Conservation (phyloP, 306 rosid species). For the Castanea mollissima region DNA sequence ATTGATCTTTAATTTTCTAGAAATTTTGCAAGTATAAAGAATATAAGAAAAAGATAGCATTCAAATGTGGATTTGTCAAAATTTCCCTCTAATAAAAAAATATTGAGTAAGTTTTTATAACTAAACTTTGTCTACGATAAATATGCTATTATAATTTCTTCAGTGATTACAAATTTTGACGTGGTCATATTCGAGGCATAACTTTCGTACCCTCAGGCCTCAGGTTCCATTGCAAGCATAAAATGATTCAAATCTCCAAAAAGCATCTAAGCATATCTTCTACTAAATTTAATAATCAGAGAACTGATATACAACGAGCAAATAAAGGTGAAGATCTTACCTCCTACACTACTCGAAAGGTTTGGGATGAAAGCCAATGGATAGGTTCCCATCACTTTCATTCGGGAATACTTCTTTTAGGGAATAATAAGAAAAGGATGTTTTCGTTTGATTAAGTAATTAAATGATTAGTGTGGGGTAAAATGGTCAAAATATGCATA, state of each 20-base stretch:
- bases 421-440: too few relatives aligned
- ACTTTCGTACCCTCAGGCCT: background rate
- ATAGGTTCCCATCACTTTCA: background rate
- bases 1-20: too few relatives aligned
- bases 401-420: background rate
- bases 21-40: too few relatives aligned
- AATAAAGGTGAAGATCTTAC: conserved; percentile 21
- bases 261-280: background rate
- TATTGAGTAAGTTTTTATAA: too few relatives aligned
- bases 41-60: too few relatives aligned
- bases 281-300: background rate
- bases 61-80: accelerated
- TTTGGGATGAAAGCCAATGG: background rate
- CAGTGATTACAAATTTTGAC: background rate
- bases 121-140: accelerated
- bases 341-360: background rate
- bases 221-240: background rate
- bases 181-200: background rate
- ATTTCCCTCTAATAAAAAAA: accelerated
- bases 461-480: too few relatives aligned
- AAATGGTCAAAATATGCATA: too few relatives aligned
- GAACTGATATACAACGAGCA: background rate
- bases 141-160: background rate
- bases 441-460: too few relatives aligned
- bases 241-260: background rate